These are phyloP conservation scores for Cyberlindnera petersonii DNA, from an alignment of 805 yeast genomes.

Conservation along the genomic window DNA sequence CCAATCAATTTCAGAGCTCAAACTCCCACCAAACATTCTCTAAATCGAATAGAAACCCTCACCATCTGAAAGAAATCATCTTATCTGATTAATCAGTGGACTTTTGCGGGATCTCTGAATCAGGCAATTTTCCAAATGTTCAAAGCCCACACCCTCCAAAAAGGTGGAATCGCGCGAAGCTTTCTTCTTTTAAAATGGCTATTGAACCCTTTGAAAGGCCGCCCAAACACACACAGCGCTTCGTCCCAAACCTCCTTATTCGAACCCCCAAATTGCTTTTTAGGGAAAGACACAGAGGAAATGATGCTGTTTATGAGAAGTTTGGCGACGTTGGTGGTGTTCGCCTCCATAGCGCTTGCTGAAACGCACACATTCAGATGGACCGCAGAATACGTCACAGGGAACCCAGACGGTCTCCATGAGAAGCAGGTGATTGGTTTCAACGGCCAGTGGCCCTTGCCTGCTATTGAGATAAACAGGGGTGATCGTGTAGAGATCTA, in stretches of 20 bases:
- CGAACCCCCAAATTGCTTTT: not conserved
- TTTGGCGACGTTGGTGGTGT: conserved; percentile 1
- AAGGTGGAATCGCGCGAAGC: too few species aligned
- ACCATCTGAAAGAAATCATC: too few species aligned
- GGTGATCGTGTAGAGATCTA: conserved; percentile 60
- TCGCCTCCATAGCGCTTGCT: conserved; percentile 14
- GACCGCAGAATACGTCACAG: conserved; percentile 55
- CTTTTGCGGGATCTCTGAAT: not conserved
- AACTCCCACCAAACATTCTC: too few species aligned
- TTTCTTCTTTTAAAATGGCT: too few species aligned
- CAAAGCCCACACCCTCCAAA: not conserved
- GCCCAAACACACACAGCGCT: too few species aligned
- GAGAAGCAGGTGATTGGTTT: conserved; percentile 60
- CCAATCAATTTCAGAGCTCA: too few species aligned
- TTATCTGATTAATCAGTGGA: not conserved
- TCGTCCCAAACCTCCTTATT: not conserved
- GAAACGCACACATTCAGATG: conserved; percentile 54
- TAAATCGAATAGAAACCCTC: too few species aligned
- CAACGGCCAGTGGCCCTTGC: conserved; percentile 71
- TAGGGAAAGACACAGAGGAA: not conserved
- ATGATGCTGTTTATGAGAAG: not conserved
- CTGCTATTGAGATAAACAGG: conserved; percentile 57
- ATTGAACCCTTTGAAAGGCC: too few species aligned
- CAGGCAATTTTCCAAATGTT: not conserved
- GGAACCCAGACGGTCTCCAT: conserved; percentile 62